Evolutionary conservation across 1,284 basidiomycete genomes (phyloP).

Genomic region (Microstroma glucosiphilum): DNA sequence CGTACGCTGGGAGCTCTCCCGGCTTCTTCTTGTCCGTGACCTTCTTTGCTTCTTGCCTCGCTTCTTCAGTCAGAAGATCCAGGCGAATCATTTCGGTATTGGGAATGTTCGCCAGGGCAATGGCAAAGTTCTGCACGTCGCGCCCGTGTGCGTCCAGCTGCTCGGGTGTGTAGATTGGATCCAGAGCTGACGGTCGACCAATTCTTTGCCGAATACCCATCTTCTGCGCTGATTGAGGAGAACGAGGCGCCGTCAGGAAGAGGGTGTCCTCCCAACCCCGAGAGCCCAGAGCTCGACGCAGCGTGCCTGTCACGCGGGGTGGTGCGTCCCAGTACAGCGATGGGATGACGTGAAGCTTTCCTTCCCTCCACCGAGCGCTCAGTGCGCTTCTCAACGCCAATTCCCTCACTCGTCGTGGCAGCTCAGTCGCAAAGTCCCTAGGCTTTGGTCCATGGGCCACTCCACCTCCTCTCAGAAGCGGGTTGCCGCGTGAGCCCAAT

Average conservation of each 20-base stretch:
- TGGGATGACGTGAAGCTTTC: slow-evolving; percentile 66
- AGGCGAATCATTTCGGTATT: slow-evolving; percentile 39
- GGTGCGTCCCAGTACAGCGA: slow-evolving; percentile 54
- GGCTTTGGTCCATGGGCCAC: slow-evolving; percentile 83
- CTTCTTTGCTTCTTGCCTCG: slow-evolving; percentile 26
- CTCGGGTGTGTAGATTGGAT: slow-evolving; percentile 35
- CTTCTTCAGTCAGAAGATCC: slow-evolving; percentile 35
- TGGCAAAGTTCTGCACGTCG: slow-evolving; percentile 33
- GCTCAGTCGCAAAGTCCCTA: slow-evolving; percentile 79
- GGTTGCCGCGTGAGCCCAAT: slow-evolving; percentile 78
- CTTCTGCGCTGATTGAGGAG: slow-evolving; percentile 25
- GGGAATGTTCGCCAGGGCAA: slow-evolving; percentile 39
- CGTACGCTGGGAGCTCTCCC: slow-evolving; percentile 49
- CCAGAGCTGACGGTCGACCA: slow-evolving; percentile 28
- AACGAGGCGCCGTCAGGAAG: slow-evolving; percentile 45
- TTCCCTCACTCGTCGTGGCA: slow-evolving; percentile 80
- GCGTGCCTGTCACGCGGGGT: slow-evolving; percentile 34
- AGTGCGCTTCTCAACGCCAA: slow-evolving; percentile 88
- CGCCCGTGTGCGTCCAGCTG: slow-evolving; percentile 32
- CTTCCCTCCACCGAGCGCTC: slow-evolving; percentile 71
- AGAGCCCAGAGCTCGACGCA: slow-evolving; percentile 30
- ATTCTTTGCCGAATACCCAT: background rate
- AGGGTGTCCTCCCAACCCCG: slow-evolving; percentile 43
- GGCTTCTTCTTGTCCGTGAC: slow-evolving; percentile 44
- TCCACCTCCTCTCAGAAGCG: slow-evolving; percentile 85